Conservation (phyloP, 2,329 filamentous ascomycete species). For the Chaetomiaceae sp. region DNA sequence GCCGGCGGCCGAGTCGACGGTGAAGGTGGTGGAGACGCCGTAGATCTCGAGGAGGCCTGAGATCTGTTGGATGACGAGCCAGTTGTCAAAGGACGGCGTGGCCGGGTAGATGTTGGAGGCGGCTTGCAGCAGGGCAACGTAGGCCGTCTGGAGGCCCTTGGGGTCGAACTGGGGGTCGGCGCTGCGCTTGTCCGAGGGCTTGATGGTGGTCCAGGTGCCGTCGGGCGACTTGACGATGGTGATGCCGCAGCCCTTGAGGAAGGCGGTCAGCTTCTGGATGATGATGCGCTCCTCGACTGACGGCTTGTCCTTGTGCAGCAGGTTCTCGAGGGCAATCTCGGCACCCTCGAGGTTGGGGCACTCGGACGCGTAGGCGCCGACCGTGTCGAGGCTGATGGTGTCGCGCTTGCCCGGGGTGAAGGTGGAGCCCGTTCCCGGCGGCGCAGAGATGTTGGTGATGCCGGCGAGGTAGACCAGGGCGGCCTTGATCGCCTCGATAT, state of each 20-base stretch:
- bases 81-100: constrained; percentile 22
- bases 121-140: constrained; percentile 15
- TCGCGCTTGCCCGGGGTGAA: constrained; percentile 26
- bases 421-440: constrained; percentile 20
- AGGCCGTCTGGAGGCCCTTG: constrained; percentile 23
- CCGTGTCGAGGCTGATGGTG: constrained; percentile 11
- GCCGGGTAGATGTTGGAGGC: constrained; percentile 4
- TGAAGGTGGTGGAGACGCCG: constrained; percentile 1
- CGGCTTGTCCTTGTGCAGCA: constrained; percentile 22
- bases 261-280: constrained; percentile 20
- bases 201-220: constrained; percentile 34
- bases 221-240: constrained; percentile 33
- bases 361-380: constrained; percentile 44
- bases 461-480: constrained; percentile 22
- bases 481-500: constrained; percentile 23
- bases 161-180: constrained; percentile 22
- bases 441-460: constrained; percentile 22
- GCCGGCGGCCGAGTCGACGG: constrained; percentile 2
- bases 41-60: constrained; percentile 23
- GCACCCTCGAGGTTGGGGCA: constrained; percentile 76
- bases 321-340: constrained; percentile 20
- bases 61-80: constrained; percentile 23
- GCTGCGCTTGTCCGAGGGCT: constrained; percentile 26
- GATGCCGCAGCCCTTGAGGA: constrained; percentile 34
- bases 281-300: constrained; percentile 19